A percentile compares a stretch with the other conserved stretches of the same genome.
These are phyloP conservation scores for Pholiota molesta DNA, from an alignment of 768 basidiomycete species.

Conservation along the genomic window DNA sequence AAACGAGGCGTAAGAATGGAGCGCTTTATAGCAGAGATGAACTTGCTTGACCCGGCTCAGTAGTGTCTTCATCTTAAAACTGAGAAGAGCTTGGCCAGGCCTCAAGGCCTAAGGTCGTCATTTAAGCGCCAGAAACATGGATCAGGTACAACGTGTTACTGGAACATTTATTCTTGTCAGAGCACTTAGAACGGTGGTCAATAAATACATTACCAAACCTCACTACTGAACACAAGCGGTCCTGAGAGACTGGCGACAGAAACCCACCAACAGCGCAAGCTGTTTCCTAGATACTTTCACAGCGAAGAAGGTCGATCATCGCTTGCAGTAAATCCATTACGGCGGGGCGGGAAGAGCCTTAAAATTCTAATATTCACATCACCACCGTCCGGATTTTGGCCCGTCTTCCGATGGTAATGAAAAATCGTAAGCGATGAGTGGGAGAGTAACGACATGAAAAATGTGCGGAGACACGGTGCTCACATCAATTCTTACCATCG, in stretches of 20 bases:
- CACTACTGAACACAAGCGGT: neutral
- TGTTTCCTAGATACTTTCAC: neutral
- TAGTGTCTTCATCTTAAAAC: neutral
- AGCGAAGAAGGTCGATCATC: neutral
- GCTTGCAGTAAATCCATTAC: neutral
- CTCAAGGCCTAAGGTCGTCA: neutral
- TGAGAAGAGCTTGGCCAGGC: neutral
- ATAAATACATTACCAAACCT: neutral
- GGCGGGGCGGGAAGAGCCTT: neutral
- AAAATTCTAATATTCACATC: neutral
- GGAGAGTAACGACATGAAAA: neutral
- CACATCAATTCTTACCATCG: neutral
- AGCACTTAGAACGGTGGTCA: neutral
- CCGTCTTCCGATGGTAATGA: neutral
- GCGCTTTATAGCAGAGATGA: neutral
- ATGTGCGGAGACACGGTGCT: neutral
- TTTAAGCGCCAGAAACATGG: neutral
- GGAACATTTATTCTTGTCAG: neutral
- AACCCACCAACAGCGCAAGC: neutral
- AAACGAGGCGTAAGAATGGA: neutral
- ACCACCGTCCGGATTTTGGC: neutral
- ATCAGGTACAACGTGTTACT: neutral
- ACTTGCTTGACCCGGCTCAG: neutral
- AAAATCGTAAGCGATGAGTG: neutral
- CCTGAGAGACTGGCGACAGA: neutral